Base-by-base conservation (phyloP, 2,329 filamentous ascomycete genomes). In the Penicillium sp. region DNA sequence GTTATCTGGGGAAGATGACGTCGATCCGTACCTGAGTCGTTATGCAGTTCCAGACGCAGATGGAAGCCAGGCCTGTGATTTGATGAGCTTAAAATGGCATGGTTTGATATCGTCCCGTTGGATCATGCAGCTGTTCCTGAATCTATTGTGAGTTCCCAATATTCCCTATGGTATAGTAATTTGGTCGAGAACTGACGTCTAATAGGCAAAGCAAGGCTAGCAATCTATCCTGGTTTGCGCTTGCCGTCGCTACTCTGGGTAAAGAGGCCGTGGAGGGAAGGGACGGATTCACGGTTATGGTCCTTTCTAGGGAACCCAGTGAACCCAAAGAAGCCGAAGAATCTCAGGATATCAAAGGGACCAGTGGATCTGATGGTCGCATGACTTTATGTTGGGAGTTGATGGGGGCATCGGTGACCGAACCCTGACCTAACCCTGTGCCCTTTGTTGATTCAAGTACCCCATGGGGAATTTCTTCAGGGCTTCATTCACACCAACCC, bases 1-100 rank as follows among this genome's bases (percentile, higher is more conserved):
- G 18, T 62, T 80, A 4, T 61, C 61, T 35, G 65, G 61, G 16
- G 61, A 68, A 38, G 75, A 79, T 58, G 60, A 65, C 14, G 68
- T 77, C 31, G 77, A 79, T 53, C 71, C 76, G 9, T 79, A 74
- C 58, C 64, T 79, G 24, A 74, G 74, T 59, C 74, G 77, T 14
- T 79, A 79, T 58, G 61, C 60, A 22, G 70, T 76, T 5, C 74
- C 75, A 11, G 65, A 69, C 8, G 58, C 57, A n/a, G 67, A 70
- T 16, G 53, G 66, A 5, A 56, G 57, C 18, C 59, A 53, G 9
- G 13, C 61, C 4, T 56, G 57, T 14, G 63, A 72, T 54, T 55
- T 77, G 4, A 62, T 79, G 16, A 72, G 65, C 22, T 40, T 78
- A n/a, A 74, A 67, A 55, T 80, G 77, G 77, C 69, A 67, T 29